Conservation (phyloP, 2,329 filamentous ascomycete species). For the Hypoxylon sp. region DNA sequence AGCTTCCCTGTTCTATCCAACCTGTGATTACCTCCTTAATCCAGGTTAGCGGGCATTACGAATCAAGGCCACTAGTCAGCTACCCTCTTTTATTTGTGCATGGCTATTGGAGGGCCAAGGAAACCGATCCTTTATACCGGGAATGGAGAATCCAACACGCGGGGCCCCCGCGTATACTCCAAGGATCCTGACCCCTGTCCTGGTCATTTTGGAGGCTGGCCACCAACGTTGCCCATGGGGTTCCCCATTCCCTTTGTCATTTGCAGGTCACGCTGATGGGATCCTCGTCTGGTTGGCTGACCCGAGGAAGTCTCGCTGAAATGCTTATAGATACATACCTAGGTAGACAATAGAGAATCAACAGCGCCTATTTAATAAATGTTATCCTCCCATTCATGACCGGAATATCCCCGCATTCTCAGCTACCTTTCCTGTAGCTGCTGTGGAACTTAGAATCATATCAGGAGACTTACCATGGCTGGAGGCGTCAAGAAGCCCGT, state of each 20-base stretch:
- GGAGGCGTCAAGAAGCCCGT: slow-evolving; percentile 55
- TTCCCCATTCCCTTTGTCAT: slow-evolving; percentile 23
- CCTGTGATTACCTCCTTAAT: slow-evolving; percentile 17
- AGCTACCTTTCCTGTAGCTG: slow-evolving; percentile 2
- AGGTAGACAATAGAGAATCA: slow-evolving; percentile 17
- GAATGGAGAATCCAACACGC: slow-evolving; percentile 28
- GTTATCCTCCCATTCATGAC: slow-evolving; percentile 1
- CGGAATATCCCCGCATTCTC: neutral
- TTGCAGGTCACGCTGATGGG: slow-evolving; percentile 22
- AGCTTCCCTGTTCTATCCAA: slow-evolving; percentile 13
- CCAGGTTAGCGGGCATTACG: slow-evolving; percentile 18
- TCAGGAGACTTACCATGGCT: slow-evolving; percentile 45
- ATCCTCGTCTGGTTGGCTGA: slow-evolving; percentile 14
- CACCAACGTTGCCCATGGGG: neutral
- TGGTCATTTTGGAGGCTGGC: slow-evolving; percentile 6
- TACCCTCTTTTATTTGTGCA: neutral
- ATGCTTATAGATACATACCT: neutral
- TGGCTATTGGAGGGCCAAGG: slow-evolving; percentile 19
- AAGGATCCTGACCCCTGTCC: slow-evolving; percentile 14
- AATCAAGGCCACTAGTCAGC: slow-evolving; percentile 14
- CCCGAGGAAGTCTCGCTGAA: neutral
- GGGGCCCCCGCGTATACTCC: slow-evolving; percentile 34
- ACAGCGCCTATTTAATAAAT: slow-evolving; percentile 4
- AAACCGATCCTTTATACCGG: slow-evolving; percentile 21
- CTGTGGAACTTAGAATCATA: slow-evolving; percentile 1